phyloP scores from a whole-genome alignment of 2,329 filamentous ascomycete genomes.

The Moelleriella libera region DNA sequence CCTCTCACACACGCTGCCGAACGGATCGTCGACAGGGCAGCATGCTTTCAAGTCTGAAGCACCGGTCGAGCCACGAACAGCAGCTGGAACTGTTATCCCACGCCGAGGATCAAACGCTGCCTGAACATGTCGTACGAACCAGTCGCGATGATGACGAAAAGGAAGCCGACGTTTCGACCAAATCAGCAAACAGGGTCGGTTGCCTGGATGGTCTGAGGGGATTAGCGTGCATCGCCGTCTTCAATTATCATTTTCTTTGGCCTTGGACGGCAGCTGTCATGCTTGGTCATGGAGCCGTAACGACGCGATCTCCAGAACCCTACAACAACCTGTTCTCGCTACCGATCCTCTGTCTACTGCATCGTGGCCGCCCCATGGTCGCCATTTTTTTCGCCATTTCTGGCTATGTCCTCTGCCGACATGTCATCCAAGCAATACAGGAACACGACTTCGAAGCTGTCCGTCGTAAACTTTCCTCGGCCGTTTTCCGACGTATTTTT shows the following conservation, averaged over 20 bases:
- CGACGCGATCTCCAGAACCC: conserved; percentile 19
- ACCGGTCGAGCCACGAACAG: neutral
- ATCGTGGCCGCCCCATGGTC: conserved; percentile 25
- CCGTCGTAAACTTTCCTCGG: conserved; percentile 21
- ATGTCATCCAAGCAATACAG: conserved; percentile 21
- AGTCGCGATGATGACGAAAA: neutral
- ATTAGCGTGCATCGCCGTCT: conserved; percentile 25
- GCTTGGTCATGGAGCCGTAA: conserved; percentile 23
- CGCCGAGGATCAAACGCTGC: neutral
- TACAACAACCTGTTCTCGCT: conserved; percentile 17
- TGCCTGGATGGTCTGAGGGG: conserved; percentile 26
- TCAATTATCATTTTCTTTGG: conserved; percentile 28
- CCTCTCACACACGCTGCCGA: neutral
- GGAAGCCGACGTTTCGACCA: neutral
- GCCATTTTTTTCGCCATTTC: conserved; percentile 29
- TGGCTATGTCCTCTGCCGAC: conserved; percentile 25
- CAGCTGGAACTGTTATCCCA: neutral
- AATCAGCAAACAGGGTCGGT: conserved; percentile 19
- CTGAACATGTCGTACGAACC: neutral
- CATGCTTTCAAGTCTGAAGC: neutral
- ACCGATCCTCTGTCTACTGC: conserved; percentile 24
- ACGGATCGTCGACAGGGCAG: neutral
- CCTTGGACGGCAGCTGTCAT: conserved; percentile 24
- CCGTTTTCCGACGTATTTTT: conserved; percentile 22
- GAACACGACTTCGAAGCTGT: conserved; percentile 18